phyloP scores from a whole-genome alignment of 768 basidiomycete genomes.

The Mycena maculata region DNA sequence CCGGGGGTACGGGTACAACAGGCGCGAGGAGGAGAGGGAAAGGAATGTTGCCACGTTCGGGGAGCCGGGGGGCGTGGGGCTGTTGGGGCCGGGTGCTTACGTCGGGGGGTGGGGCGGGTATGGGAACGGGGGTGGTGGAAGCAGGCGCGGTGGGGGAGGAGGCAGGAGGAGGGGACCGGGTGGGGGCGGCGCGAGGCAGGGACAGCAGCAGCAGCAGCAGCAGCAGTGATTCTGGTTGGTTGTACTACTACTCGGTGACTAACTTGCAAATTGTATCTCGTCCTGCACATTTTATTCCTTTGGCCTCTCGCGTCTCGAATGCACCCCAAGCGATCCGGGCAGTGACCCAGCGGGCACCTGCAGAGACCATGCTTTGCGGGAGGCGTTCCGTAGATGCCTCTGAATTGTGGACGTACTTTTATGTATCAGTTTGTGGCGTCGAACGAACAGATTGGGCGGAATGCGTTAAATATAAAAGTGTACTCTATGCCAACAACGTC shows the following conservation, averaged over 20 bases:
- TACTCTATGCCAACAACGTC: slow-evolving; percentile 39
- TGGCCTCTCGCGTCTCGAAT: no score
- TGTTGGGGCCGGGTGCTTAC: slow-evolving; percentile 83
- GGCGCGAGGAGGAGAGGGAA: slow-evolving; percentile 86
- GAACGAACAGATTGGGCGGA: no score
- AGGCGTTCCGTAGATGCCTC: no score
- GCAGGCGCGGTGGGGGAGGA: slow-evolving; percentile 50
- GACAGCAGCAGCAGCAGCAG: slow-evolving; percentile 1
- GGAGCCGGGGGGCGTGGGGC: slow-evolving; percentile 81
- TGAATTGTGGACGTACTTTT: no score
- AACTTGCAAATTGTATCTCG: no score
- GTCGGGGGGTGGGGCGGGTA: slow-evolving; percentile 84
- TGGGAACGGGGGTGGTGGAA: slow-evolving; percentile 64
- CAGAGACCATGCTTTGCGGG: no score
- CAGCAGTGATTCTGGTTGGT: no score
- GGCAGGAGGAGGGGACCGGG: slow-evolving; percentile 37
- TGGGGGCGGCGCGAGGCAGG: not conserved
- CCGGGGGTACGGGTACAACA: slow-evolving; percentile 66
- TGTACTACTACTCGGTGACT: no score
- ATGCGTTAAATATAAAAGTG: not conserved
- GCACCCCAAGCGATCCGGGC: no score
- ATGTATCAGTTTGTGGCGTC: no score
- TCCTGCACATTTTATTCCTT: no score
- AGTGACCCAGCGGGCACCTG: no score
- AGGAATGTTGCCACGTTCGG: slow-evolving; percentile 90